Evolutionary conservation across 768 basidiomycete genomes (phyloP), one percentile per base, ranked within the genome.

Genomic region (Rhodotorula kratochvilovae): DNA sequence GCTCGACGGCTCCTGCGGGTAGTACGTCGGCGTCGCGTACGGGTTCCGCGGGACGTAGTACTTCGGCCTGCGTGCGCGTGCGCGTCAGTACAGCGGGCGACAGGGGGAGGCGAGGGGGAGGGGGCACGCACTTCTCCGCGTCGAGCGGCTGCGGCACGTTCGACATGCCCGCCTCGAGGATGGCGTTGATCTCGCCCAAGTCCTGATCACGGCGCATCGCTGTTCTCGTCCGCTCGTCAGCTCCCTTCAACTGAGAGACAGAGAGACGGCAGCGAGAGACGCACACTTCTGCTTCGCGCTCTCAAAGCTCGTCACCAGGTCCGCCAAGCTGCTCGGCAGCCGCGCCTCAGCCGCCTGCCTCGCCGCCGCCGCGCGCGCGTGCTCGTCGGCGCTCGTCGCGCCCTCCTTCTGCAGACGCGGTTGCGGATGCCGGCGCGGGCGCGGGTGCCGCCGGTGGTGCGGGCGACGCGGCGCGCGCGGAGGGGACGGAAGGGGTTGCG

Each of bases 21-120:
- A 99, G 81, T 95, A 97, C 21, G 87, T 81, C 25, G 96, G 89
- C n/a, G 94, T 92, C 78, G 85, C 87, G 83, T 87, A 91, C 19
- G 94, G 91, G 81, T 92, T 93, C 73, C 90, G 86, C 23, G 96
- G 95, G 35, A 92, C 88, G 79, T 98, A 98, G 81, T 98, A 97
- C 78, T 94, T 91, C 33, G 96, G 93, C 83, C 94, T 97, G 76
- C 0, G 58, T 2, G 58, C 2, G 48, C 46, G 23, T 7, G 33
- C 13, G 55, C 35, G 68, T 33, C 17, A 61, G 61, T 71, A 43
- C 63, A 21, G 19, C n/a, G 57, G 23, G 46, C 46, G 46, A 3
- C 6, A 7, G 48, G 11, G 25, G 23, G 7, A 25, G 7, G 27
- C 23, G 23, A 12, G 25, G 6, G 27, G 25, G 25, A 27, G 23